Base-by-base conservation (phyloP, 257 asterid species). In the Scutellaria barbata region DNA sequence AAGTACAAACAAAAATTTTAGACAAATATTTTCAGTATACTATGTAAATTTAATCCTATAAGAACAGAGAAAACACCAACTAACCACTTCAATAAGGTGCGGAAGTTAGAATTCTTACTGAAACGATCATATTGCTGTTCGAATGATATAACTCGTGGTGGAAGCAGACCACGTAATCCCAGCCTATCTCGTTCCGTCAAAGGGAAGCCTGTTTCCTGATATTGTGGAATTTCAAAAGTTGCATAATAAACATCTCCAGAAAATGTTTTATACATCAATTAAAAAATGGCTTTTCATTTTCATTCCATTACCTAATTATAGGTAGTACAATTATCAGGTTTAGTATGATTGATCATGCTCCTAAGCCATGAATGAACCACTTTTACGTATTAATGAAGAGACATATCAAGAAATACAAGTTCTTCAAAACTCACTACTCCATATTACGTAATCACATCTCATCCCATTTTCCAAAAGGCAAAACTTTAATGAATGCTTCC, bases 101-200 rank as follows among this genome's bases (percentile, higher is more conserved):
- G 54, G 46, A 73, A 73, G 68, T 56, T 41, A 63, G 54, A 39
- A 10, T 69, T 86, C 98, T 94, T 78, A 94, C 98, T 92, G 86
- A 95, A 95, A 70, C 99, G 98, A 12, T 72, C 88, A 82, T 95
- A 95, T 74, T 95, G 99, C 76, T 95, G 98, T 78, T 95, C 97
- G 80, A 95, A 95, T 43, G 99, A 89, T 81, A 95, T 92, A 10
- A 95, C 95, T 53, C 99, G 96, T 64, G 99, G 99, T 72, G 99
- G 99, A 40, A 95, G 97, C 71, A 95, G 95, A 69, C 99, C 99
- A 10, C 99, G 98, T 11, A 92, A 88, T 50, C 99, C 99, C 65
- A 95, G 75, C 56, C 99, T 85, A 79, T 95, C 98, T 87, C 99
- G 89, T 82, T 95, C 98, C 0, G 97, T 92, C 81, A 83, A 64